These are phyloP conservation scores for Monascus ruber DNA, from an alignment of 2,329 filamentous ascomycete genomes.

Conservation along the genomic window DNA sequence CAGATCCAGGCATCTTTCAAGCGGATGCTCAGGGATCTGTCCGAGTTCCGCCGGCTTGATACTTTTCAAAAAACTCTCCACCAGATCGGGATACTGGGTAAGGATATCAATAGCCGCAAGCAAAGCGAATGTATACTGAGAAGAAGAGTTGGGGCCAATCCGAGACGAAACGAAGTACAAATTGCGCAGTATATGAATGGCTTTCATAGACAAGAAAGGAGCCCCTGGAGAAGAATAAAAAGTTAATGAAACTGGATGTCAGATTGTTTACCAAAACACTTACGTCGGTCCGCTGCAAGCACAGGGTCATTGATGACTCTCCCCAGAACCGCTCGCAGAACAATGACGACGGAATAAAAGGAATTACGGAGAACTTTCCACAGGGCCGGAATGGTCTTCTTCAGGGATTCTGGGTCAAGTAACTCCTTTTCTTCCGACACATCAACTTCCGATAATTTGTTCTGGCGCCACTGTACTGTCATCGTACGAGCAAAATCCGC, in stretches of 20 bases:
- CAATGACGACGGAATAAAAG: conserved; percentile 63
- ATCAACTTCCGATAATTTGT: conserved; percentile 63
- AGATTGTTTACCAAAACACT: conserved; percentile 9
- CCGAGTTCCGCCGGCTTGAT: conserved; percentile 47
- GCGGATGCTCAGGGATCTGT: conserved; percentile 49
- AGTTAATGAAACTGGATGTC: conserved; percentile 1
- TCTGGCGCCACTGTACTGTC: conserved; percentile 61
- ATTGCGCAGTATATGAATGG: conserved; percentile 62
- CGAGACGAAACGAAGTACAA: conserved; percentile 72
- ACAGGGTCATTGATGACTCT: conserved; percentile 48
- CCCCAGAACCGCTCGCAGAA: conserved; percentile 62
- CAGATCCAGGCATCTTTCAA: conserved; percentile 65
- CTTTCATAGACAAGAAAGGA: conserved; percentile 56
- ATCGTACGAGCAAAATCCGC: conserved; percentile 56
- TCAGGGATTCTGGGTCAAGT: conserved; percentile 54
- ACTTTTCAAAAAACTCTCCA: conserved; percentile 54
- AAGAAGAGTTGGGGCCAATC: conserved; percentile 61
- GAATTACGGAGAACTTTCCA: conserved; percentile 66
- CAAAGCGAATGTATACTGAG: conserved; percentile 75
- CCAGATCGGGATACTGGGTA: conserved; percentile 54
- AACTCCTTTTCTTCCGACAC: conserved; percentile 51
- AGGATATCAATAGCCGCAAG: conserved; percentile 73
- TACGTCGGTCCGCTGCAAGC: conserved; percentile 43
- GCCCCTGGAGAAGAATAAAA: conserved; percentile 34
- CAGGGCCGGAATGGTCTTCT: conserved; percentile 56